These are phyloP conservation scores for Podospora conica DNA, from an alignment of 495 filamentous ascomycete species.

Conservation along the genomic window DNA sequence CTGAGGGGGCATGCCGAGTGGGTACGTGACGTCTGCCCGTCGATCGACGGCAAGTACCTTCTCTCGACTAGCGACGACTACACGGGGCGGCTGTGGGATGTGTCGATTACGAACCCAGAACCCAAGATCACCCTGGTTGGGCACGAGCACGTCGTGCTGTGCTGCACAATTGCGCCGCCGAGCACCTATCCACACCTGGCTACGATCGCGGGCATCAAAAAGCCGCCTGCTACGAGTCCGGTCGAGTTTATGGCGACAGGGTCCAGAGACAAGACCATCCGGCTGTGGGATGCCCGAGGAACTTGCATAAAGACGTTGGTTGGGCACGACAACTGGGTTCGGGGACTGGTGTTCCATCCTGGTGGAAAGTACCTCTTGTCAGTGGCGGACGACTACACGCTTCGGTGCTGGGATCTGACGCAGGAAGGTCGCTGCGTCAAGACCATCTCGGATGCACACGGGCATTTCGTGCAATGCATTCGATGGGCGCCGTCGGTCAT, in stretches of 20 bases:
- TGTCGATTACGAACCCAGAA: conserved; percentile 61
- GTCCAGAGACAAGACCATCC: conserved; percentile 84
- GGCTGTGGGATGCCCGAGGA: conserved; percentile 82
- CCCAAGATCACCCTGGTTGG: conserved; percentile 75
- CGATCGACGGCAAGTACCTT: conserved; percentile 75
- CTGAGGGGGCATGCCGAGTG: conserved; percentile 78
- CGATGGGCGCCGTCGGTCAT: conserved; percentile 82
- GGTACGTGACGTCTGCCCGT: conserved; percentile 81
- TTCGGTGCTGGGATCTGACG: conserved; percentile 89
- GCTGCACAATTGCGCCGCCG: conserved; percentile 81
- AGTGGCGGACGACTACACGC: conserved; percentile 82
- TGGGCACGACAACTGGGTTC: conserved; percentile 96
- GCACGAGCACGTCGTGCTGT: conserved; percentile 86
- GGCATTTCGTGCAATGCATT: conserved; percentile 81
- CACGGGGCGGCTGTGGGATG: conserved; percentile 80
- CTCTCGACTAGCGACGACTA: conserved; percentile 78
- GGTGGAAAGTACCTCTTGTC: conserved; percentile 89
- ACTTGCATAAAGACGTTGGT: conserved; percentile 79
- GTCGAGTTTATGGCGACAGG: conserved; percentile 92
- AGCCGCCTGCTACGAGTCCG: conserved; percentile 61
- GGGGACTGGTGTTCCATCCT: conserved; percentile 82
- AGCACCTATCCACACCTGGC: conserved; percentile 72
- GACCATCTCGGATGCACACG: conserved; percentile 70
- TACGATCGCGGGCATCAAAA: conserved; percentile 75
- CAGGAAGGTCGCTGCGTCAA: conserved; percentile 91